phyloP scores from a whole-genome alignment of 1,284 basidiomycete species.

The Xerocomus cyaneibrunnescens region DNA sequence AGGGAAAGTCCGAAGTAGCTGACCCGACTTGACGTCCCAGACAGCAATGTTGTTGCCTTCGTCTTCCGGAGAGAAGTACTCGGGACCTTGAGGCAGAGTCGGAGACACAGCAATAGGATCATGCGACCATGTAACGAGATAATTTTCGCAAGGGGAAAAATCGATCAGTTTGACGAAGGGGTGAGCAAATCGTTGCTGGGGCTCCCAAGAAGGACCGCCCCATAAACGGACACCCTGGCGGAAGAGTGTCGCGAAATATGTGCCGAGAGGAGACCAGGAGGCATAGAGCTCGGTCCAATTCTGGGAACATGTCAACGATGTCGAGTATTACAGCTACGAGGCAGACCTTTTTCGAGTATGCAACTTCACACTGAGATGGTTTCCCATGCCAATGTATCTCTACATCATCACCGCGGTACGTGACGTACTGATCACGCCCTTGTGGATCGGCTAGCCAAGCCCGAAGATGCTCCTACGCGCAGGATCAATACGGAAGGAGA shows the following conservation, averaged over 20 bases:
- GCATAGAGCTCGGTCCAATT: slow-evolving; percentile 98
- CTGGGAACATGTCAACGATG: slow-evolving; percentile 37
- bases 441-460: slow-evolving; percentile 93
- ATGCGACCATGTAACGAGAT: slow-evolving; percentile 97
- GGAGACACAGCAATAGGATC: slow-evolving; percentile 90
- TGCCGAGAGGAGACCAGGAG: slow-evolving; percentile 96
- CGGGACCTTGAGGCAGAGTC: slow-evolving; percentile 77
- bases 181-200: slow-evolving; percentile 90
- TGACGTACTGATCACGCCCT: slow-evolving; percentile 95
- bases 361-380: slow-evolving; percentile 83
- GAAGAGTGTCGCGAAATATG: slow-evolving; percentile 92
- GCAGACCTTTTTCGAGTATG: slow-evolving; percentile 69
- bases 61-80: slow-evolving; percentile 90
- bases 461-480: slow-evolving; percentile 83
- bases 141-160: slow-evolving; percentile 97
- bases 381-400: slow-evolving; percentile 94
- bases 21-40: slow-evolving; percentile 96
- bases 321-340: not conserved
- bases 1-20: slow-evolving; percentile 93
- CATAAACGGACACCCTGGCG: slow-evolving; percentile 95
- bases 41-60: slow-evolving; percentile 97
- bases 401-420: slow-evolving; percentile 91
- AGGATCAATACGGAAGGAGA: slow-evolving; percentile 8
- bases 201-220: slow-evolving; percentile 90
- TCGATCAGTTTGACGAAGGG: slow-evolving; percentile 95